Percentiles rank a stretch among this genome's conserved stretches.
Conservation (phyloP, 2,329 filamentous ascomycete species). For the Microsporum ferrugineum region DNA sequence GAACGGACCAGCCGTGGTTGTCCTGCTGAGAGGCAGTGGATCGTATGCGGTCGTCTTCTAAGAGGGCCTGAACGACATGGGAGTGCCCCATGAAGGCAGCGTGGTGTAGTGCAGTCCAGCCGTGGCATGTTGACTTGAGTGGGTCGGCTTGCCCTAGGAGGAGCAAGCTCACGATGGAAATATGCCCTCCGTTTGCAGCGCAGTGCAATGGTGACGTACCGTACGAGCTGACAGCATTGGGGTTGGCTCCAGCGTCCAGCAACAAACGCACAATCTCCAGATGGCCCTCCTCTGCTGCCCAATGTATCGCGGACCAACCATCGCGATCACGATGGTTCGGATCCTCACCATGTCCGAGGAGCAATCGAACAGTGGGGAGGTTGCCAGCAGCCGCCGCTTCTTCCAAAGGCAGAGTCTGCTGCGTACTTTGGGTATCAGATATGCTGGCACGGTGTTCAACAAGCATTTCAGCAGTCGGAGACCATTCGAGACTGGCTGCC, state of each 20-base stretch:
- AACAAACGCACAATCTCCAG: background rate
- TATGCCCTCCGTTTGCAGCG: conserved; percentile 1
- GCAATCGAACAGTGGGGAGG: background rate
- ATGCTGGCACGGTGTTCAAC: background rate
- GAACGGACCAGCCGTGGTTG: conserved; percentile 81
- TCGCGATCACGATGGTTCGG: background rate
- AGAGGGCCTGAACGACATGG: background rate
- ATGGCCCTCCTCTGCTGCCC: background rate
- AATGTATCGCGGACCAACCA: background rate
- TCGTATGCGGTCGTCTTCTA: background rate
- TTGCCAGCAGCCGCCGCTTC: background rate
- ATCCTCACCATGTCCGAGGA: background rate
- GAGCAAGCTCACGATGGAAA: background rate
- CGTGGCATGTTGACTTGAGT: conserved; percentile 24
- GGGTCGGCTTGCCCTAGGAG: conserved; percentile 23
- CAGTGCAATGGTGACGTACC: background rate
- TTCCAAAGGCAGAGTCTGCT: background rate
- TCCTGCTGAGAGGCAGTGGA: conserved; percentile 63
- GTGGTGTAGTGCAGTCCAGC: conserved; percentile 25
- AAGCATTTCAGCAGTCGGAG: background rate
- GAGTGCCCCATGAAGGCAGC: background rate
- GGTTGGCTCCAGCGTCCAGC: background rate
- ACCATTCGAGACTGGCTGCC: background rate
- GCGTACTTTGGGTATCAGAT: background rate
- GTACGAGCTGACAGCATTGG: background rate